Evolutionary conservation across 2,329 filamentous ascomycete genomes (phyloP), one percentile per base, ranked within the genome.

Genomic region (Fusarium domesticum): DNA sequence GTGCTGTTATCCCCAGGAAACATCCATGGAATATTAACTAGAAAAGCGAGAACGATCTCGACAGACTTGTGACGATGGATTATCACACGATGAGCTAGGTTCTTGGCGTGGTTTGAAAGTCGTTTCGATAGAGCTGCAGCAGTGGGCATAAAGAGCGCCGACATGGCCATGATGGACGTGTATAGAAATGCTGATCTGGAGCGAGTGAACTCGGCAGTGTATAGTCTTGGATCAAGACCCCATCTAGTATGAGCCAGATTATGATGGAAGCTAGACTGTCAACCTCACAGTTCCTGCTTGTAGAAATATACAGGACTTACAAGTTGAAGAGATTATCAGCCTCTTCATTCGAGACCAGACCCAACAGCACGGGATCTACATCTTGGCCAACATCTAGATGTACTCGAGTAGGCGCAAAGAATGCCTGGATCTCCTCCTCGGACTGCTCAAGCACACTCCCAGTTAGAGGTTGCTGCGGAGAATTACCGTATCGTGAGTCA

Each of bases 1-100:
- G 82, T 82, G 62, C 80, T 83, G 56, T 85, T 81, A 46, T 77
- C 69, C 2, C 82, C 81, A 2, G 82, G 81, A 20, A 80, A 79
- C 76, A 88, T 87, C 85, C 85, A 89, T 0, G 85, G 85, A 6
- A 89, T 77, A 48, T 87, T 87, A 23, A 87, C 76, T 80, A 89
- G 84, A 58, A 88, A 88, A 0, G 82, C 85, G 1, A 89, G 68
- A 0, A 89, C 81, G 43, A 89, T 87, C 60, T 89, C 85, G 6
- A 87, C 83, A 0, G 85, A 89, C 43, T 83, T 77, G 56, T 81
- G 77, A 2, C 83, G 78, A 35, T 77, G 74, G 1, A 74, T 67
- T 38, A 84, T 80, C 34, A 88, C 75, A 19, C 77, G 73, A 18
- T 81, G 76, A 0, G 81, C 84, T 4, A 89, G 73, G 18, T 71